Evolutionary conservation across 495 filamentous ascomycete genomes (phyloP), one percentile per base, ranked within the genome.

Genomic region (Aspergillus biplanus): DNA sequence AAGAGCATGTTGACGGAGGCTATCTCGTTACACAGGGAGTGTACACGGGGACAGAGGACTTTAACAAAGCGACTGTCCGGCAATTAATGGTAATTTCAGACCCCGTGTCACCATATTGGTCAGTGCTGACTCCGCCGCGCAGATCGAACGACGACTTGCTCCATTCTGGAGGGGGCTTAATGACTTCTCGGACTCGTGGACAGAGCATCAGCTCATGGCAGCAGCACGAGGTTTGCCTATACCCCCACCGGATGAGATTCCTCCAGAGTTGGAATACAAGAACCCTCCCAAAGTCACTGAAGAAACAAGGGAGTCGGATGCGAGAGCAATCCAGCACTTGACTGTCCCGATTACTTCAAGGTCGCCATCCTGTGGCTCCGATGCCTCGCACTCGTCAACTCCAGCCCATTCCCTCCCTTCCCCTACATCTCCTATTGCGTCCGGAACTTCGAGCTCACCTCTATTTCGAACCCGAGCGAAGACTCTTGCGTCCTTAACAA

Each of bases 121-220:
- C 21, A 48, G 71, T 66, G 35, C 66, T 70, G 49, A 69, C 57
- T 37, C 39, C 18, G 9, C 31, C 33, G 12, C 35, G 4, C 73
- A 96, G 92, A 92, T 98, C 73, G 95, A 98, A 76, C 86, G 95
- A 62, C 88, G 91, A 62, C 74, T 99, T 59, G 94, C 95, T 27
- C 95, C 95, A 0, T 98, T 99, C 69, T 99, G 93, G 90, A 88
- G 90, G 73, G 95, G 96, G 4, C 81, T 99, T 11, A 90, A 96
- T 65, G 94, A 99, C 68, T 89, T 94, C 65, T 87, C 86, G 5
- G 88, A 92, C 46, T 89, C 89, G 57, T 99, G 95, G 95, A 90
- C 92, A 5, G 95, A 99, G 66, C 86, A 91, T 69, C 94, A 99
- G 74, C 85, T 99, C 15, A 89, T 97, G 72, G 93, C 96, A 44